phyloP scores from a whole-genome alignment of 805 yeast species.

The Yamadazyma paraphyllophila region DNA sequence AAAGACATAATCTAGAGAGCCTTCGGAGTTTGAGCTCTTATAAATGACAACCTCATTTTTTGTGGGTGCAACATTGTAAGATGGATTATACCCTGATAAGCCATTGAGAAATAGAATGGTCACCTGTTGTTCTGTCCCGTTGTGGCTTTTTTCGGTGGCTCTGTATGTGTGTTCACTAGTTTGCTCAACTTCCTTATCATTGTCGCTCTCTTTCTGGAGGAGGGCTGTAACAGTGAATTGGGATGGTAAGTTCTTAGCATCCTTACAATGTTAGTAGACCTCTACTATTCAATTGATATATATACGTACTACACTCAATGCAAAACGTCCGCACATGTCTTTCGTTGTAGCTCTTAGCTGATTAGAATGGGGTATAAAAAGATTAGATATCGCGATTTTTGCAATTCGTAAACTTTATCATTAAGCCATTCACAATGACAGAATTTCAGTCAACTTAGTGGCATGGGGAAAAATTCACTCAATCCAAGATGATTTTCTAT shows the following conservation, averaged over 20 bases:
- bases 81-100: conserved; percentile 23
- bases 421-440: neutral
- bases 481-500: too few species aligned
- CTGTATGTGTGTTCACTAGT: neutral
- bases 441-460: too few species aligned
- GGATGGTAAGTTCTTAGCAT: conserved; percentile 25
- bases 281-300: neutral
- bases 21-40: conserved; percentile 11
- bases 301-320: conserved; percentile 39
- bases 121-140: conserved; percentile 1
- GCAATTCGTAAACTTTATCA: neutral
- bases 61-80: conserved; percentile 67
- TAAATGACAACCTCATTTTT: conserved; percentile 43
- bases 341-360: neutral
- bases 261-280: conserved; percentile 16
- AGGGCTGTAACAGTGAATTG: conserved; percentile 24
- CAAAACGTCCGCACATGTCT: conserved; percentile 64
- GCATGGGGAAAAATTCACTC: too few species aligned
- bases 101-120: conserved; percentile 9
- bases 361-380: neutral
- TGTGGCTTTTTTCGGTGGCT: neutral
- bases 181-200: neutral
- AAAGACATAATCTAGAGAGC: conserved; percentile 19
- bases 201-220: neutral
- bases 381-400: neutral